These are phyloP conservation scores for Ustulina deusta DNA, from an alignment of 2,329 filamentous ascomycete species.

Conservation along the genomic window DNA sequence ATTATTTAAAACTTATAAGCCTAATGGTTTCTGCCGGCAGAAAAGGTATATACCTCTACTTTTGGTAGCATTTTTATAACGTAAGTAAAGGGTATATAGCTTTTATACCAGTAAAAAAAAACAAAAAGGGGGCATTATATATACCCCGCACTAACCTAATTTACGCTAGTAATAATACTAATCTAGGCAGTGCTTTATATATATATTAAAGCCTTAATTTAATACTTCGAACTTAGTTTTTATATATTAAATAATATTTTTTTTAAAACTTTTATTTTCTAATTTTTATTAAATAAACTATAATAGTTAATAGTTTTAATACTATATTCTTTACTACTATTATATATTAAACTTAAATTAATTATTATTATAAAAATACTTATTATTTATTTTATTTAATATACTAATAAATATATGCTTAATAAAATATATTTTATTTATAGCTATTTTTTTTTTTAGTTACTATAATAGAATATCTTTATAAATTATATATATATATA, in stretches of 20 bases:
- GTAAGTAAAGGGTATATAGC: no score
- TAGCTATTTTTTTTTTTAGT: not conserved
- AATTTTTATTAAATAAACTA: not conserved
- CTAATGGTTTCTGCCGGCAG: conserved; percentile 4
- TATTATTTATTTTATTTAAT: not conserved
- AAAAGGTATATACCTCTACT: conserved; percentile 13
- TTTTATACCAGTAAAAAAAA: conserved; percentile 14
- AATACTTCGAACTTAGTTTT: not conserved
- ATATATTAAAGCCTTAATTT: not conserved
- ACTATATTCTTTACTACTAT: conserved; percentile 3
- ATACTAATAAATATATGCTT: not conserved
- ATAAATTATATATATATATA: no score
- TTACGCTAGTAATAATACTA: conserved; percentile 3
- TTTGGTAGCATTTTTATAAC: conserved; percentile 1
- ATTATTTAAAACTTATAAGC: conserved; percentile 12
- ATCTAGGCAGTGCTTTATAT: not conserved
- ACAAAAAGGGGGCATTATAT: not conserved
- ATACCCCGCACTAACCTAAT: not conserved
- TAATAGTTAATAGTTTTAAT: conserved; percentile 6
- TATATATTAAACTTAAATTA: conserved; percentile 7
- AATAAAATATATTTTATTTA: conserved; percentile 1
- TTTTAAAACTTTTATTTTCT: conserved; percentile 5
- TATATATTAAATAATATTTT: not conserved
- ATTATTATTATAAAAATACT: conserved; percentile 7
- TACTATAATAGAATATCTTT: conserved; percentile 8